These are phyloP conservation scores for Myxozyma melibiosi DNA, from an alignment of 805 yeast genomes.

Conservation along the genomic window DNA sequence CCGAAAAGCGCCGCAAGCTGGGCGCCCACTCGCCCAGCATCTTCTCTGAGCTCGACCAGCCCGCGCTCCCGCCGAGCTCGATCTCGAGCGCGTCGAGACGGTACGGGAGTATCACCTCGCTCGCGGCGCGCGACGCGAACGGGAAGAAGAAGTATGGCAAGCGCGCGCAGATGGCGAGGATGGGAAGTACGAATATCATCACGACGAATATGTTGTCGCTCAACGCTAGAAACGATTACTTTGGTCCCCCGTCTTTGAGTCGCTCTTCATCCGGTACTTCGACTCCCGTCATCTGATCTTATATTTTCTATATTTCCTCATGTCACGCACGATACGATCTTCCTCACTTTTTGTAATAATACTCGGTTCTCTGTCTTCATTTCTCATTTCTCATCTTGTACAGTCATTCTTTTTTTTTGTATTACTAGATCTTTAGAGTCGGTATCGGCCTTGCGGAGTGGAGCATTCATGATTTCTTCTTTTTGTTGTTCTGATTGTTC, in stretches of 20 bases:
- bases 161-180: slow-evolving; percentile 17
- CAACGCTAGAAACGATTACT: slow-evolving; percentile 28
- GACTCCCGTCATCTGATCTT: neutral
- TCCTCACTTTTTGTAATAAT: neutral
- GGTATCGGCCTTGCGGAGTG: too few species aligned
- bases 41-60: neutral
- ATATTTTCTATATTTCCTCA: neutral
- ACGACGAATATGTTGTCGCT: slow-evolving; percentile 25
- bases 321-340: neutral
- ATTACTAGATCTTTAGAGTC: too few species aligned
- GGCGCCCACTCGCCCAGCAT: neutral
- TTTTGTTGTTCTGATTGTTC: too few species aligned
- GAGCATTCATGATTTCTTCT: too few species aligned
- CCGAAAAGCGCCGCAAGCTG: neutral
- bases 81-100: neutral
- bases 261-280: neutral
- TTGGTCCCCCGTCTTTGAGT: slow-evolving; percentile 9
- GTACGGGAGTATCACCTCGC: too few species aligned
- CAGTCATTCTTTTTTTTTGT: too few species aligned
- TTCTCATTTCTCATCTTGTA: too few species aligned
- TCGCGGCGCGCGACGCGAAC: slow-evolving; percentile 9
- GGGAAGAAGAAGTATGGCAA: slow-evolving; percentile 16
- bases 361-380: too few species aligned
- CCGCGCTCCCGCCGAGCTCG: neutral
- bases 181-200: slow-evolving; percentile 25